These are phyloP conservation scores for Bullera alba DNA, from an alignment of 768 basidiomycete species.

Conservation along the genomic window DNA sequence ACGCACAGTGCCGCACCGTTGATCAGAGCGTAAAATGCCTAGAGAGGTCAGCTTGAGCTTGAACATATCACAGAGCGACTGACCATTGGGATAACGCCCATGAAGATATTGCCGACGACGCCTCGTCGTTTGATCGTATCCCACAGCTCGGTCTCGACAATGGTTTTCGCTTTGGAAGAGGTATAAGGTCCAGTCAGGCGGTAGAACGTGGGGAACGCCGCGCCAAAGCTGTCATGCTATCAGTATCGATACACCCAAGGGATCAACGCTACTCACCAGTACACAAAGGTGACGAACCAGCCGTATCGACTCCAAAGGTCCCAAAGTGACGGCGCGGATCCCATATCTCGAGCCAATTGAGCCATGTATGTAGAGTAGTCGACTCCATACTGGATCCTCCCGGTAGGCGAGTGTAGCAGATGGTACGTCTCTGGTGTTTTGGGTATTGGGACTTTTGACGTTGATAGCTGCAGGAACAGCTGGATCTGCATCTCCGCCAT, in stretches of 20 bases:
- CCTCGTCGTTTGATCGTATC: constrained; percentile 57
- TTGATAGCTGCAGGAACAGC: constrained; percentile 54
- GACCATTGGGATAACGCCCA: constrained; percentile 53
- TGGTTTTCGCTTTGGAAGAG: constrained; percentile 47
- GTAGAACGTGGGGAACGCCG: constrained; percentile 58
- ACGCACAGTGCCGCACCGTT: constrained; percentile 10
- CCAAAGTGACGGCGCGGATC: constrained; percentile 52
- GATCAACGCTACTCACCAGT: constrained; percentile 49
- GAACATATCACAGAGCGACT: background rate
- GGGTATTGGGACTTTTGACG: constrained; percentile 48
- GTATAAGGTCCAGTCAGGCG: constrained; percentile 55
- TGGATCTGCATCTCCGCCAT: constrained; percentile 59
- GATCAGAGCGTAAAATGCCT: constrained; percentile 28
- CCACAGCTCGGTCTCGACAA: constrained; percentile 57
- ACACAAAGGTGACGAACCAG: constrained; percentile 52
- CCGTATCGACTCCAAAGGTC: constrained; percentile 54
- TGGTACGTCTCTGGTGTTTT: constrained; percentile 54
- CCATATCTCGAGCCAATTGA: constrained; percentile 56
- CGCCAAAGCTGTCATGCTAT: constrained; percentile 52
- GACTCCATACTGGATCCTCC: constrained; percentile 58
- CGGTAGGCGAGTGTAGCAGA: constrained; percentile 52
- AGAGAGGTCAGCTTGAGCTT: background rate
- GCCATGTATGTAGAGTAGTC: constrained; percentile 56
- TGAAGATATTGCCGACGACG: constrained; percentile 54
- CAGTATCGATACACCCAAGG: background rate